phyloP scores from a whole-genome alignment of 306 rosid genomes.

The Cicer cuneatum region DNA sequence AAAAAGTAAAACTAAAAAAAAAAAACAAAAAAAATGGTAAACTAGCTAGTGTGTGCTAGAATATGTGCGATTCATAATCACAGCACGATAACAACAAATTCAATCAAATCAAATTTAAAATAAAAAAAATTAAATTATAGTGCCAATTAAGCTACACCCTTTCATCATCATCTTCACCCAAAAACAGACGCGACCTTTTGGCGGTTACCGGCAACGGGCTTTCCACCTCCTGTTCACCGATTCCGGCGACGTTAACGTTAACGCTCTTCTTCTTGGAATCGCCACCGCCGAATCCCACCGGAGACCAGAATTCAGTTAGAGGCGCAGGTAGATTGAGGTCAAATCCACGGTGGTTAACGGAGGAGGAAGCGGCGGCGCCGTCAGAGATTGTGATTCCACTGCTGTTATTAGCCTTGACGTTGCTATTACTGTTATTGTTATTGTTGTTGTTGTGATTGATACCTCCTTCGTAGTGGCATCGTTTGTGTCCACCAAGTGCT shows the following conservation, averaged over 20 bases:
- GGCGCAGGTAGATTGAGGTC: conserved; percentile 88
- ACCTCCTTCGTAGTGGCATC: conserved; percentile 92
- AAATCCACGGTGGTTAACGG: conserved; percentile 62
- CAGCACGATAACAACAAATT: conserved; percentile 18
- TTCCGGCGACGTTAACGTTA: background rate
- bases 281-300: conserved; percentile 36
- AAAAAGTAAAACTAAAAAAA: background rate
- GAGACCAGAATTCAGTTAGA: conserved; percentile 61
- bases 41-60: conserved; percentile 21
- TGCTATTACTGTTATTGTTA: conserved; percentile 22
- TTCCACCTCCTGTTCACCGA: conserved; percentile 81
- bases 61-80: conserved; percentile 31
- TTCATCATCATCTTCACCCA: conserved; percentile 20
- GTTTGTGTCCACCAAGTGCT: conserved; percentile 96
- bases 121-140: background rate
- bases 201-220: conserved; percentile 67
- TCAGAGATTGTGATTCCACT: conserved; percentile 57
- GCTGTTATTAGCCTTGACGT: conserved; percentile 43
- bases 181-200: conserved; percentile 68
- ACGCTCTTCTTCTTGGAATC: conserved; percentile 26
- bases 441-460: conserved; percentile 22
- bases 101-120: conserved; percentile 26
- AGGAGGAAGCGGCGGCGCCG: conserved; percentile 59
- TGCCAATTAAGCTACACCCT: conserved; percentile 30
- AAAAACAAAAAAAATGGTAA: conserved; percentile 19